A percentile compares a stretch with the other conserved stretches of the same genome.
These are phyloP conservation scores for Plectosphaerella cucumerina DNA, from an alignment of 2,329 filamentous ascomycete species.

Conservation along the genomic window DNA sequence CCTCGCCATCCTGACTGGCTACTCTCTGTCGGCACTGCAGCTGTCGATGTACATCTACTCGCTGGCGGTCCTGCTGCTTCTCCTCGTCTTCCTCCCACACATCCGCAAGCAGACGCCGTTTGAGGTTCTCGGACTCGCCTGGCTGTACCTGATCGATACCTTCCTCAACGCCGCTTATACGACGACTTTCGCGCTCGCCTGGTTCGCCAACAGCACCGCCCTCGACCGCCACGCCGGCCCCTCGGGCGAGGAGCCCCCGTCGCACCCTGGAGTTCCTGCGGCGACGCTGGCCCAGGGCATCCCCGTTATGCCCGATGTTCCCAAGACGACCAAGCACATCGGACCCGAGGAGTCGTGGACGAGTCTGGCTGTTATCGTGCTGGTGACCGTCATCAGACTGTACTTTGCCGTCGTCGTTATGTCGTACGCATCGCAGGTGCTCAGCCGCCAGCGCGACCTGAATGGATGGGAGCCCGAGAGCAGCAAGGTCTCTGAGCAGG, in stretches of 20 bases:
- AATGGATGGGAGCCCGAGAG: conserved; percentile 9
- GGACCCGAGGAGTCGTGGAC: conserved; percentile 59
- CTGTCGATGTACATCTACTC: conserved; percentile 92
- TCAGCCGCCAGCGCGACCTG: conserved; percentile 40
- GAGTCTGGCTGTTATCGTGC: conserved; percentile 71
- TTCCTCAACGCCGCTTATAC: conserved; percentile 80
- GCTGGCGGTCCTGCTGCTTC: conserved; percentile 62
- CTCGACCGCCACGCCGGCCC: conserved; percentile 14
- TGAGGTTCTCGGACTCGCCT: conserved; percentile 76
- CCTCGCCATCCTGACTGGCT: conserved; percentile 83
- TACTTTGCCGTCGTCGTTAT: conserved; percentile 85
- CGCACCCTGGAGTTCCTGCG: conserved; percentile 9
- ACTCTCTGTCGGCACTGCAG: conserved; percentile 75
- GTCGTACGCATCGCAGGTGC: conserved; percentile 72
- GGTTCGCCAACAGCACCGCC: conserved; percentile 68
- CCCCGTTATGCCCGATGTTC: conserved; percentile 11
- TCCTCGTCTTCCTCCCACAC: conserved; percentile 70
- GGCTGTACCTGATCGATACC: conserved; percentile 81
- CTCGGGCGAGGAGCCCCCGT: conserved; percentile 6
- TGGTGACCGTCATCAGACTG: conserved; percentile 69
- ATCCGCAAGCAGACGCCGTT: conserved; percentile 76
- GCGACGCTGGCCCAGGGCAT: conserved; percentile 10
- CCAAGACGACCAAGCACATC: conserved; percentile 12
- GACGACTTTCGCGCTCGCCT: conserved; percentile 73
- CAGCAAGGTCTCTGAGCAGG: conserved; percentile 36